phyloP scores from a whole-genome alignment of 345 rosid species.

The Geranium brycei region DNA sequence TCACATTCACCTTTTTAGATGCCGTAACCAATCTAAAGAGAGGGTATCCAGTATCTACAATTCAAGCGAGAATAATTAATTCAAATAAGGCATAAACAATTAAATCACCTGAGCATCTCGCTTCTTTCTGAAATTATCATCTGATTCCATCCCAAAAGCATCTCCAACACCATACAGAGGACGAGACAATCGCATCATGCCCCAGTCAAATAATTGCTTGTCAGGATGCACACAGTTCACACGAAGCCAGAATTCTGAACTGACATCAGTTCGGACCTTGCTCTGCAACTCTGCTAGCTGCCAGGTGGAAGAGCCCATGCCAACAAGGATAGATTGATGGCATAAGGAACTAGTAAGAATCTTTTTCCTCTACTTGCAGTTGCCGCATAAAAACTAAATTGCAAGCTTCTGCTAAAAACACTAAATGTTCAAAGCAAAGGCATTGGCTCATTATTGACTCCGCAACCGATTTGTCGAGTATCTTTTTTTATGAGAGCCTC shows the following conservation, averaged over 20 bases:
- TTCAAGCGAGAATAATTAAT: neutral
- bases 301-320: slow-evolving; percentile 22
- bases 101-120: slow-evolving; percentile 80
- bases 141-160: slow-evolving; percentile 78
- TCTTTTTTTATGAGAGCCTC: too few relatives aligned
- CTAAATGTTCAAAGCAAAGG: neutral
- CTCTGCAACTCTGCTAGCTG: slow-evolving; percentile 79
- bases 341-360: slow-evolving; percentile 7
- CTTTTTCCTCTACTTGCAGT: too few relatives aligned
- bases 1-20: too few relatives aligned
- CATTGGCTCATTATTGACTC: too few relatives aligned
- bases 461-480: too few relatives aligned
- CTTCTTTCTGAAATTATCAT: slow-evolving; percentile 84
- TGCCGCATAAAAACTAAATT: too few relatives aligned
- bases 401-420: neutral
- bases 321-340: slow-evolving; percentile 18
- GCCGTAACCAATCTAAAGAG: too few relatives aligned
- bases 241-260: slow-evolving; percentile 84
- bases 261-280: slow-evolving; percentile 64
- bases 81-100: slow-evolving; percentile 4
- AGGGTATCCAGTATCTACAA: too few relatives aligned
- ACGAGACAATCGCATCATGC: slow-evolving; percentile 75
- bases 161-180: slow-evolving; percentile 75
- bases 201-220: slow-evolving; percentile 85
- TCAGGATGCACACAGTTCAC: slow-evolving; percentile 53